Conservation (phyloP, 805 yeast species). For the Candida schatavii region DNA sequence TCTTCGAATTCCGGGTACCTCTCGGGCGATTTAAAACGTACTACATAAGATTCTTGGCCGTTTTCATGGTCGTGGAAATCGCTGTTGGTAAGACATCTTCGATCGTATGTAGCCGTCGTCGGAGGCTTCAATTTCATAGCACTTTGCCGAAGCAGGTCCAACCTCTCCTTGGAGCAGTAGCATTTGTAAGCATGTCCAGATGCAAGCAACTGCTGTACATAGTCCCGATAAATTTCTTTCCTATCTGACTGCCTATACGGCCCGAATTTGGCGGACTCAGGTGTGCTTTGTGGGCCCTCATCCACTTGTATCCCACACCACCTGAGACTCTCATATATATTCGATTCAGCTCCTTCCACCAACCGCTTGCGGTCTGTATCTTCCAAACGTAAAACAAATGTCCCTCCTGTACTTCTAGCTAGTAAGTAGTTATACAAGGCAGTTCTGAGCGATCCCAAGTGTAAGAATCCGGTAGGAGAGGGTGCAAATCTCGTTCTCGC, state of each 20-base stretch:
- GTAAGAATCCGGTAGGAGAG: constrained; percentile 95
- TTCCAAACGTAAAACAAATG: constrained; percentile 78
- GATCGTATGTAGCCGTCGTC: constrained; percentile 86
- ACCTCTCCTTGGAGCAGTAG: constrained; percentile 77
- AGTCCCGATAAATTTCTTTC: constrained; percentile 56
- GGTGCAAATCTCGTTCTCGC: constrained; percentile 95
- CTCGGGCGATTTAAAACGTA: constrained; percentile 77
- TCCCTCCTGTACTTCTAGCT: constrained; percentile 78
- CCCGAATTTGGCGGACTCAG: constrained; percentile 53
- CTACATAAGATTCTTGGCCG: constrained; percentile 20
- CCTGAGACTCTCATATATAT: constrained; percentile 67
- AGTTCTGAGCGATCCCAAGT: constrained; percentile 89
- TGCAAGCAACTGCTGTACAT: constrained; percentile 55
- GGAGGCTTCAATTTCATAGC: constrained; percentile 81
- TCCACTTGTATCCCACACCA: constrained; percentile 80
- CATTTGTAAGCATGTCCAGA: constrained; percentile 82
- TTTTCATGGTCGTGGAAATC: constrained; percentile 20
- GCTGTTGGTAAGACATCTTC: constrained; percentile 60
- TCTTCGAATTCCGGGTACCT: constrained; percentile 67
- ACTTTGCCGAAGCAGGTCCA: constrained; percentile 62
- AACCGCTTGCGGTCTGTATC: constrained; percentile 87
- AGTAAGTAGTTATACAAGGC: constrained; percentile 85
- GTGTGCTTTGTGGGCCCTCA: constrained; percentile 63
- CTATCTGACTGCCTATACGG: constrained; percentile 89
- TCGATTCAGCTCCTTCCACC: constrained; percentile 78